Evolutionary conservation across 2,329 filamentous ascomycete species (phyloP), one percentile per base, ranked within the genome.

Genomic region (Pseudogymnoascus sp.): DNA sequence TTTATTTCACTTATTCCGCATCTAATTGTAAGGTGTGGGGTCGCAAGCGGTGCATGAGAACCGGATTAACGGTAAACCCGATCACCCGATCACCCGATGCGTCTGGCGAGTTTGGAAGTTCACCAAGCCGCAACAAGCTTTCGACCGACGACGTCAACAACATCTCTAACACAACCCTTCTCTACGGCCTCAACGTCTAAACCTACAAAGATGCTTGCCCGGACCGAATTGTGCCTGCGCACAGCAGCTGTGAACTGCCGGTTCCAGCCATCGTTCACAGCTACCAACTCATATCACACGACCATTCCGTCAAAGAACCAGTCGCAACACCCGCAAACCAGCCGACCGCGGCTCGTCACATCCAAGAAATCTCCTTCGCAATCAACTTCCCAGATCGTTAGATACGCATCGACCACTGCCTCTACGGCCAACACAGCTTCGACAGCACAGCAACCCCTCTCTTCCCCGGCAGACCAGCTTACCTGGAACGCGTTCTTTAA

Each of bases 401-500:
- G 29, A 46, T 50, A 67, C 11, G 59, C 67, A 53, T 38, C 64
- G 19, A 26, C 65, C 11, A 62, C 56, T 53, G 31, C 66, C 13
- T 59, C 65, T 2, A 37, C 63, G 44, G 35, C 29, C 9, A 61
- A 53, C 35, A 44, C 67, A 53, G 33, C 62, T 35, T 61, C 61
- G 62, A 61, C 37, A 31, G 42, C 37, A 29, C 29, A 61, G 26
- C 37, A 61, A 29, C 37, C 66, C 11, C 11, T 62, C 7, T 3
- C 42, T n/a, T 31, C 31, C 40, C 33, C 29, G 23, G 59, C 63
- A 2, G 67, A 69, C 23, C 62, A 65, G 60, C 66, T 93, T 44
- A 85, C 91, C 77, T 97, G 93, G 93, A 88, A 97, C 79, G 87
- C 86, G 61, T 97, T 96, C 81, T 96, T 97, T 81, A 85, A 86